Conservation (phyloP, 805 yeast species). For the Pichia thaimueangensis region DNA sequence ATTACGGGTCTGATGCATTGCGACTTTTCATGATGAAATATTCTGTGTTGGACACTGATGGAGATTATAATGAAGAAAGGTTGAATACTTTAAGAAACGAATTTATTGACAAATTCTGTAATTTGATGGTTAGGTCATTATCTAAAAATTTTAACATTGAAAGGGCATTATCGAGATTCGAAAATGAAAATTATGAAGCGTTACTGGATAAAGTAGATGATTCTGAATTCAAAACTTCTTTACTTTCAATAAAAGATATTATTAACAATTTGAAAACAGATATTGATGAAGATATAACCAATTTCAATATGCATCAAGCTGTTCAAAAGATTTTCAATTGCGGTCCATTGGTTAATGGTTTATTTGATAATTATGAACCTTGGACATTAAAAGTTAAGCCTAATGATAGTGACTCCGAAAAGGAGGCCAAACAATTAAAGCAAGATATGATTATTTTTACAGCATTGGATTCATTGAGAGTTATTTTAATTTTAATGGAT, state of each 20-base stretch:
- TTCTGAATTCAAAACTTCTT: conserved; percentile 11
- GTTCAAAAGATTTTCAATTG: conserved; percentile 53
- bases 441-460: conserved; percentile 54
- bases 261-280: conserved; percentile 31
- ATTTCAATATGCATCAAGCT: conserved; percentile 51
- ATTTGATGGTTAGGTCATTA: conserved; percentile 66
- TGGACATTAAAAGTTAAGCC: conserved; percentile 48
- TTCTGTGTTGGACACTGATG: conserved; percentile 69
- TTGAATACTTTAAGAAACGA: conserved; percentile 50
- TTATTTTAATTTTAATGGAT: conserved; percentile 56
- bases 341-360: conserved; percentile 53
- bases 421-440: conserved; percentile 11
- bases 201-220: conserved; percentile 17
- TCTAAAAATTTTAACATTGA: conserved; percentile 59
- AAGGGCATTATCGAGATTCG: conserved; percentile 34
- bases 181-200: conserved; percentile 21
- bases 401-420: conserved; percentile 13
- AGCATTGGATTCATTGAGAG: conserved; percentile 67
- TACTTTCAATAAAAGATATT: conserved; percentile 25
- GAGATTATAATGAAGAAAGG: conserved; percentile 63
- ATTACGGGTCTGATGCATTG: conserved; percentile 67
- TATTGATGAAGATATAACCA: conserved; percentile 39
- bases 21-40: conserved; percentile 72
- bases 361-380: conserved; percentile 67
- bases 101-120: conserved; percentile 78